Evolutionary conservation across 805 yeast genomes (phyloP), one percentile per base, ranked within the genome.

Genomic region (Starmerella floricola): DNA sequence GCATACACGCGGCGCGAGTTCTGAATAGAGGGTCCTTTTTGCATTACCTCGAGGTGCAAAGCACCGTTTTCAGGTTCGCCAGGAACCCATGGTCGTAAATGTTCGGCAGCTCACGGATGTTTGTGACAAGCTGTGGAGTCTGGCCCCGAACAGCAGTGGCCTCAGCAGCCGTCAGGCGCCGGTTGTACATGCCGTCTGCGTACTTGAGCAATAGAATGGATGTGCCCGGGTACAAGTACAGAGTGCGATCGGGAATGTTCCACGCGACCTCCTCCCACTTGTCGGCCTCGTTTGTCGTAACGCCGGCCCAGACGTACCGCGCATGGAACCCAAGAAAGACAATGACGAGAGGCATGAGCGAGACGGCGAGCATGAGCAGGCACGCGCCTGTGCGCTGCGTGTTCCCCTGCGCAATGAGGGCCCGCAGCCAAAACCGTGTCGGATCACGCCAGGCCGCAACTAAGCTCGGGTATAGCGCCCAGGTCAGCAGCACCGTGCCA

Each of bases 211-310:
- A 47, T 28, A 55, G 44, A 31, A 60, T 56, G 16, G 54, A 37
- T 2, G 44, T 41, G 6, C 42, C 44, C 3, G 47, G 47, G 44
- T 55, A 63, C 24, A 49, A 44, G 34, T 53, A 62, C 6, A 76
- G 55, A 23, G 51, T 55, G 1, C 68, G 68, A 11, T 65, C 64
- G 8, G 63, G 52, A 38, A 73, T 58, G 44, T 74, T 63, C 37
- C 71, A 69, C 41, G 76, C 76, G 12, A 82, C 66, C 3, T 68
- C 74, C 16, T 63, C 71, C 93, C 93, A 82, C 55, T 82, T 82
- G 38, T 67, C 74, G 15, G 72, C 62, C 58, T 82, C 94, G 53
- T 78, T 79, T 3, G 87, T 78, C 11, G 91, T 80, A 57, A 76
- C 76, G 0, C 94, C 94, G 32, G 71, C 65, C 48, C 67, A 69